Evolutionary conservation across 2,329 filamentous ascomycete genomes (phyloP).

Genomic region (Fusarium proliferatum): DNA sequence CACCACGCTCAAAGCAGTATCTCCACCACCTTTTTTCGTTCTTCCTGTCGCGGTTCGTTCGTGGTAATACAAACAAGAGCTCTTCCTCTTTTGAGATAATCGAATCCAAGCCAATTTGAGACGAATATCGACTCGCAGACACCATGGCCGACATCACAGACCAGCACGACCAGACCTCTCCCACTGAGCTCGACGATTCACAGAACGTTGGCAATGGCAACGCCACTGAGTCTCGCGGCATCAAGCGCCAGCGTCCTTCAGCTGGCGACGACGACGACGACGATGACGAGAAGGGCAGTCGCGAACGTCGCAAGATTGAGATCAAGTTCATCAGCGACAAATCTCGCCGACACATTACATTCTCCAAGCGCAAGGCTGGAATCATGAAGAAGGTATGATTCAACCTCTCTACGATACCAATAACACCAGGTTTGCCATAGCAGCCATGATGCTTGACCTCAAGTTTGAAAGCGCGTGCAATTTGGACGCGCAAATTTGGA

Average conservation of each 20-base stretch:
- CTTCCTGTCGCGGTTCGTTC: constrained; percentile 49
- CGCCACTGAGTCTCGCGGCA: constrained; percentile 78
- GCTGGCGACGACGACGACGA: constrained; percentile 94
- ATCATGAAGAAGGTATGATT: constrained; percentile 99
- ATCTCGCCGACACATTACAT: constrained; percentile 98
- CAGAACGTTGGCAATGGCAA: constrained; percentile 81
- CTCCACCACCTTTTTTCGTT: constrained; percentile 68
- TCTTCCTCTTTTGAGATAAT: constrained; percentile 41
- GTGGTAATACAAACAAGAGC: constrained; percentile 53
- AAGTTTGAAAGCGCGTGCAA: not conserved
- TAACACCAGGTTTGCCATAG: constrained; percentile 3
- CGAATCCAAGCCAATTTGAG: constrained; percentile 41
- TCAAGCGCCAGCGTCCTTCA: constrained; percentile 88
- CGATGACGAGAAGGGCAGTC: constrained; percentile 96
- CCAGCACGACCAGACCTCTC: constrained; percentile 80
- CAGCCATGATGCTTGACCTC: not conserved
- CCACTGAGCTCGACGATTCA: constrained; percentile 78
- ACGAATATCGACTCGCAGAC: constrained; percentile 28
- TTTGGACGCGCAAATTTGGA: not conserved
- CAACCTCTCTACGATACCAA: not conserved
- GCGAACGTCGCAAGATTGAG: constrained; percentile 99
- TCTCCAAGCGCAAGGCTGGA: constrained; percentile 99
- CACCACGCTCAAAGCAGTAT: constrained; percentile 74
- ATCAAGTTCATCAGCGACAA: constrained; percentile 99
- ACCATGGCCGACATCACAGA: constrained; percentile 83